Evolutionary conservation across 129 eudicot genomes (phyloP), one percentile per base, ranked within the genome.

Genomic region (sunflower (Helianthus annuus)): DNA sequence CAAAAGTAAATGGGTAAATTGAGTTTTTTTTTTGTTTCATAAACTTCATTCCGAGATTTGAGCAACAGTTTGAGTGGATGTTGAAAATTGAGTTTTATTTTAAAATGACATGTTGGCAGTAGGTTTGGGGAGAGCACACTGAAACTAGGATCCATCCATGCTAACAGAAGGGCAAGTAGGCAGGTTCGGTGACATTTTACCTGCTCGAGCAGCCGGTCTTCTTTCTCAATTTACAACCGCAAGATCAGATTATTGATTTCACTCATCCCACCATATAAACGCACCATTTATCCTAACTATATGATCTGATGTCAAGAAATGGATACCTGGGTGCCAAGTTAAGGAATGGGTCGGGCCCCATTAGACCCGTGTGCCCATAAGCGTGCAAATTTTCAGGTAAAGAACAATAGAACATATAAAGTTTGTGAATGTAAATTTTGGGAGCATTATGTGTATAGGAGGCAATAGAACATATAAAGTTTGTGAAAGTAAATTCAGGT

Each of bases 131-230:
- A 94, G 86, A 91, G 97, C 84, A 94, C 97, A 4, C 71, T 90
- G 24, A 90, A 85, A 71, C 80, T 95, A 49, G 99, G 99, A 19
- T 19, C 22, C 22, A 72, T 95, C 97, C 45, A 95, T 95, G 64
- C 81, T 90, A 66, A 85, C 91, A 6, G 99, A 95, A 75, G 93
- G 96, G 12, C 97, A 92, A 85, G 97, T 91, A 48, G 83, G 95
- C 65, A 86, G 96, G 72, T 90, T 95, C 73, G 99, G 99, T 67
- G 99, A 95, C 74, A 95, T 95, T 51, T 77, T 95, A 79, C 99
- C 99, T 38, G 95, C 89, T 64, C 99, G 90, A 77, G 99, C 99
- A 48, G 93, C 99, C 39, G 99, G 99, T 34, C 96, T 95, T 51
- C 85, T 90, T 66, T 95, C 99, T 7, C 89, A 92, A 32, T 90